Evolutionary conservation across 441 rosid genomes (phyloP).

Genomic region (Adansonia rubrostipa): DNA sequence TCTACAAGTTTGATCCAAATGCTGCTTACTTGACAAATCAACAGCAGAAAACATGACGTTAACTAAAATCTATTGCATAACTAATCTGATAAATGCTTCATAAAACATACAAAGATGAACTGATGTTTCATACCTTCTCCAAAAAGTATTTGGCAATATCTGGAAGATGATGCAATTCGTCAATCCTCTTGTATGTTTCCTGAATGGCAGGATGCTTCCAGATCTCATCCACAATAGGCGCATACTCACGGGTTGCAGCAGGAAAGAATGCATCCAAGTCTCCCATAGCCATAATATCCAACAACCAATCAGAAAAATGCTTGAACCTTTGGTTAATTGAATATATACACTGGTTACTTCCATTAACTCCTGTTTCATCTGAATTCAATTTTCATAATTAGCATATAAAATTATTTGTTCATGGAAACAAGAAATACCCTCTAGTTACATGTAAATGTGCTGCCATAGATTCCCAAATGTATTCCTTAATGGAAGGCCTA

Average conservation of each 20-base stretch:
- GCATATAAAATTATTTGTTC: neutral
- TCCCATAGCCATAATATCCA: constrained; percentile 55
- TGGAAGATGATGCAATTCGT: constrained; percentile 46
- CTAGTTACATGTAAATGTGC: constrained; percentile 16
- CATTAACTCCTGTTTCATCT: constrained; percentile 33
- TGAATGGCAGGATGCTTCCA: constrained; percentile 57
- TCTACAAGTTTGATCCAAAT: neutral
- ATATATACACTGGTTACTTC: constrained; percentile 36
- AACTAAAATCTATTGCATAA: neutral
- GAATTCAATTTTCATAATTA: constrained; percentile 29
- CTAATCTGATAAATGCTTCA: neutral
- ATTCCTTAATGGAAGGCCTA: neutral
- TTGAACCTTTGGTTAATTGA: constrained; percentile 47
- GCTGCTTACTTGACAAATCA: neutral
- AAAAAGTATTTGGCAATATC: constrained; percentile 53
- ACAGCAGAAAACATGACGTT: neutral
- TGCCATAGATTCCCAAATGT: neutral
- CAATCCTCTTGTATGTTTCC: constrained; percentile 51
- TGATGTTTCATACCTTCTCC: constrained; percentile 37
- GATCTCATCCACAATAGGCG: constrained; percentile 50
- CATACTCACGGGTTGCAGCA: constrained; percentile 59
- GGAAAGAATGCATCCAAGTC: constrained; percentile 58
- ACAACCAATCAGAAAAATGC: constrained; percentile 56
- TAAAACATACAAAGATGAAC: neutral
- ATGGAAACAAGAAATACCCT: neutral